Base-by-base conservation (phyloP, 1,139 yeast species). In the Blastobotrys malaysiensis region DNA sequence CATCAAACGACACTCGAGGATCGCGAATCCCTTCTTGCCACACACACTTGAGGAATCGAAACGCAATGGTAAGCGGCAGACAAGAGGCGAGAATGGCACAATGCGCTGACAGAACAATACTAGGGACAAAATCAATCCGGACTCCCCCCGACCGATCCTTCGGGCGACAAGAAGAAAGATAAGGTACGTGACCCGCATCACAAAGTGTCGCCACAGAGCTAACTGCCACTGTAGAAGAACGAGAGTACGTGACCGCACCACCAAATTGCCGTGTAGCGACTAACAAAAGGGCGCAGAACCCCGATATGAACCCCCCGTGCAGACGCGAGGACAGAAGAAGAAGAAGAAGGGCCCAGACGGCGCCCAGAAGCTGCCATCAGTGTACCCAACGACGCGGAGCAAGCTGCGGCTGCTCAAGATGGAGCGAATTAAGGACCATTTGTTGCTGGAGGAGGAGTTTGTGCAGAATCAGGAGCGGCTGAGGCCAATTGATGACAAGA, bases 221-320 rank as follows among this genome's bases (percentile, higher is more conserved):
- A 58, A 60, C 59, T 43, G 51, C 49, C 39, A 54, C 24, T 39
- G 49, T 63, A 70, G 65, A 68, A 71, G 64, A 64, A 69, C 55
- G 72, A 70, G 56, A 69, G 69, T 67, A 61, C 39, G 39, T 45
- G 70, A 63, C 26, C 26, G 26, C 26, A 26, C 31, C 31, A 9
- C n/a, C n/a, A n/a, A n/a, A n/a, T n/a, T n/a, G n/a, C n/a, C n/a
- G n/a, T n/a, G 11, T 2, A 36, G 49, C 16, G 43, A 43, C 46
- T 49, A 39, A 49, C 50, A 45, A 43, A 39, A 51, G 20, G 27
- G 45, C 14, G 14, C 52, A 86, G 88, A 80, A 83, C 97, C 97
- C 65, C 90, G 89, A 75, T 93, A 91, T 71, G 99, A 95, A 72
- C 99, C 99, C 44, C 99, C 99, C 19, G 98, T 93, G 58, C 96